phyloP scores from a whole-genome alignment of 176 grass and related monocot genomes.

The Avena atlantica region DNA sequence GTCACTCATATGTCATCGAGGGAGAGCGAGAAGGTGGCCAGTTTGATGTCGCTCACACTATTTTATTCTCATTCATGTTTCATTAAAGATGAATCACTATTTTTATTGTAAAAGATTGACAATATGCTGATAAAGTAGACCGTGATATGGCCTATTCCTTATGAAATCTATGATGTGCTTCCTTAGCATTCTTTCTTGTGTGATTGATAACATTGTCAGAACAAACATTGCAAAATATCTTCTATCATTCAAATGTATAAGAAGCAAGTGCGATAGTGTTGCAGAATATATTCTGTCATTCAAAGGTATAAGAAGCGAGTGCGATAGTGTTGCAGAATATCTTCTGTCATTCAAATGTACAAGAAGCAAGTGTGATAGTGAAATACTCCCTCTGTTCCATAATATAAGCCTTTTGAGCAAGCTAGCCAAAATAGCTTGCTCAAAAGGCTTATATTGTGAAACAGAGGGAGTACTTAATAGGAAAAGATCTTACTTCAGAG shows the following conservation, averaged over 20 bases:
- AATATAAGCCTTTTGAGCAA: too few species aligned
- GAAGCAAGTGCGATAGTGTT: not conserved
- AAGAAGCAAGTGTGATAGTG: not conserved
- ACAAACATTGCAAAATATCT: not conserved
- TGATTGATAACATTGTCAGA: slow-evolving; percentile 12
- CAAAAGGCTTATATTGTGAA: too few species aligned
- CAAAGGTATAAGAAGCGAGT: slow-evolving; percentile 2
- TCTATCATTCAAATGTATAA: not conserved
- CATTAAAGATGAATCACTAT: not conserved
- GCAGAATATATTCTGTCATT: not conserved
- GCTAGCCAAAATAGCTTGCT: too few species aligned
- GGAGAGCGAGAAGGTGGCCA: too few species aligned
- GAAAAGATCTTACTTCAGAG: slow-evolving; percentile 72
- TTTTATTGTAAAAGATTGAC: too few species aligned
- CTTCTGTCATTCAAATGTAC: not conserved
- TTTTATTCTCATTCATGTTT: not conserved
- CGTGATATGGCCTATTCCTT: not conserved
- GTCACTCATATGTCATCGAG: too few species aligned
- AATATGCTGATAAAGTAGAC: not conserved
- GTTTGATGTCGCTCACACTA: not conserved
- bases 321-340: not conserved
- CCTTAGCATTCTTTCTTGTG: not conserved
- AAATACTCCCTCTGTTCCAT: not conserved
- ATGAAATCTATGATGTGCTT: not conserved
- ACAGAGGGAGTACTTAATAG: not conserved